phyloP scores from a whole-genome alignment of 2,329 filamentous ascomycete genomes.

The Chalara sp. region DNA sequence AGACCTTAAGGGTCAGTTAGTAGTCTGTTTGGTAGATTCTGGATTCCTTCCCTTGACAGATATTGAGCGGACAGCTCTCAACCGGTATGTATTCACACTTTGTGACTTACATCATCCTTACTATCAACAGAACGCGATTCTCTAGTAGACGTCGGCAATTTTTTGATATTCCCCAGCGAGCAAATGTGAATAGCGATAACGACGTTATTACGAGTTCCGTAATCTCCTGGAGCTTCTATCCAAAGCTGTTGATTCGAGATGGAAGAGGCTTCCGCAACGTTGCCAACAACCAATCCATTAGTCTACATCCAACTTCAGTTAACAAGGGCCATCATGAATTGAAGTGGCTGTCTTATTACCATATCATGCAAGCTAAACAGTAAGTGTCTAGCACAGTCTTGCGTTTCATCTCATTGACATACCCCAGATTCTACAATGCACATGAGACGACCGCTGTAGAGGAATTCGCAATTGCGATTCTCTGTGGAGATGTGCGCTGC shows the following conservation, averaged over 20 bases:
- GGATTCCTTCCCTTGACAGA: constrained; percentile 71
- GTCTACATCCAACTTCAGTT: constrained; percentile 79
- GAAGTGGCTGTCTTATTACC: constrained; percentile 88
- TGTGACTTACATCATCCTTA: constrained; percentile 1
- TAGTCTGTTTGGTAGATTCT: constrained; percentile 78
- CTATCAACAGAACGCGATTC: constrained; percentile 45
- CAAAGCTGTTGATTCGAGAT: constrained; percentile 80
- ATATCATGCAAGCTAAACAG: constrained; percentile 91
- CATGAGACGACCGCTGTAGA: constrained; percentile 81
- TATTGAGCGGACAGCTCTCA: constrained; percentile 64
- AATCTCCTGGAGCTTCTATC: constrained; percentile 92
- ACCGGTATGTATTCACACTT: constrained; percentile 36
- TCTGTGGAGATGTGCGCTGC: constrained; percentile 84
- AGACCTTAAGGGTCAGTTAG: constrained; percentile 86
- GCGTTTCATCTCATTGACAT: constrained; percentile 15
- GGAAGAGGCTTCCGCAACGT: constrained; percentile 85
- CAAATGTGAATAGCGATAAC: constrained; percentile 71
- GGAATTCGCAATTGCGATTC: constrained; percentile 73
- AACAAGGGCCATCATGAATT: constrained; percentile 66
- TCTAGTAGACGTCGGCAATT: constrained; percentile 61
- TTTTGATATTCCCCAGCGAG: constrained; percentile 71
- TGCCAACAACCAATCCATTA: constrained; percentile 86
- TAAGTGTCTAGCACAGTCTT: constrained; percentile 32
- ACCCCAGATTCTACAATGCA: constrained; percentile 69
- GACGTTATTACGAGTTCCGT: constrained; percentile 75